Conservation (phyloP, 352 stramenopile species). For the Pelagophyceae sp. region DNA sequence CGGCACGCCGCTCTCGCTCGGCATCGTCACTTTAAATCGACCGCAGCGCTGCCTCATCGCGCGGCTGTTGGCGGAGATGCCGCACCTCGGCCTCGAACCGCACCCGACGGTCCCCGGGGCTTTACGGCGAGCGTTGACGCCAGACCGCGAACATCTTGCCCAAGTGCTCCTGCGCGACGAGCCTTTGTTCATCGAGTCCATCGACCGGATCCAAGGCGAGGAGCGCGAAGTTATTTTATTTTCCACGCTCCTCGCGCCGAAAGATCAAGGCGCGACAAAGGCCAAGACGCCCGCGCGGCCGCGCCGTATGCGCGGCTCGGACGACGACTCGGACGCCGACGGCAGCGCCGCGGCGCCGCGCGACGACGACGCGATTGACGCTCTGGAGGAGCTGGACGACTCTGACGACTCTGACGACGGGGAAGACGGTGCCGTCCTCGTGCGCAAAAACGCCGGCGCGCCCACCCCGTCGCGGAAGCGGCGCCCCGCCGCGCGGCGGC, state of each 20-base stretch:
- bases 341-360: too few species aligned
- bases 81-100: neutral
- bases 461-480: neutral
- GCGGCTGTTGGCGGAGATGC: neutral
- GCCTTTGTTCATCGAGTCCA: constrained; percentile 18
- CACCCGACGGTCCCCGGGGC: neutral
- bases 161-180: neutral
- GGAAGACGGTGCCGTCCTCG: neutral
- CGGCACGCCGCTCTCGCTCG: neutral
- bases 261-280: neutral
- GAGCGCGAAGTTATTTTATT: constrained; percentile 9
- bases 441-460: neutral
- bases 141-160: neutral
- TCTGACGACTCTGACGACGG: neutral
- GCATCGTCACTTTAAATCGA: constrained; percentile 14
- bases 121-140: neutral
- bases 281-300: neutral
- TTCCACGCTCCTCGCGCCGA: constrained; percentile 12
- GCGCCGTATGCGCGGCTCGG: too few species aligned
- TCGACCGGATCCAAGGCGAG: constrained; percentile 21
- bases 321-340: neutral
- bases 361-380: neutral
- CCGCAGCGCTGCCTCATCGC: constrained; percentile 11
- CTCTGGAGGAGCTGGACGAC: neutral
- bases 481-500: neutral